A percentile compares a stretch with the other conserved stretches of the same genome.
These are phyloP conservation scores for Colletotrichum tropicicola DNA, from an alignment of 2,329 filamentous ascomycete genomes.

Conservation along the genomic window DNA sequence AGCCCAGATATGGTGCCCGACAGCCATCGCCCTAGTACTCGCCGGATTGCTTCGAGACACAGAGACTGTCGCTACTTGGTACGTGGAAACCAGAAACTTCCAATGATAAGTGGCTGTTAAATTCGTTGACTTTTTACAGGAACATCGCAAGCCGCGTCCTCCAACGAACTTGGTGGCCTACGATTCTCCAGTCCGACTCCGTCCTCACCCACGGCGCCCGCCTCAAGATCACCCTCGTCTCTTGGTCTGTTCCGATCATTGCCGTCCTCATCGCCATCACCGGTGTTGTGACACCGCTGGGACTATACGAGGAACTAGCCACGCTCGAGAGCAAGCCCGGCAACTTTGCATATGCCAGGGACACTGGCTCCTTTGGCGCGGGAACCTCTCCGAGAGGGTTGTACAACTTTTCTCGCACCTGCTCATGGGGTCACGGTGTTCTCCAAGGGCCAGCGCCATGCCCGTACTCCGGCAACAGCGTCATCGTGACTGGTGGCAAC, in stretches of 20 bases:
- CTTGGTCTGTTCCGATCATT: constrained; percentile 35
- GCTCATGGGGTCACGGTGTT: constrained; percentile 32
- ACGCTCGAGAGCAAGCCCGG: constrained; percentile 29
- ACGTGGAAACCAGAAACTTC: neutral
- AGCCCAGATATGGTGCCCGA: constrained; percentile 48
- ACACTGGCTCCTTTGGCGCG: constrained; percentile 45
- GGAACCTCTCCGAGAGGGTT: constrained; percentile 47
- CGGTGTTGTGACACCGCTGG: constrained; percentile 55
- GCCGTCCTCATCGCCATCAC: constrained; percentile 46
- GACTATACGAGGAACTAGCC: constrained; percentile 50
- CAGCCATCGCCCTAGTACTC: constrained; percentile 44
- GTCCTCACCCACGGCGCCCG: constrained; percentile 41
- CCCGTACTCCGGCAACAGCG: constrained; percentile 32
- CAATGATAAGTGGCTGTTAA: neutral
- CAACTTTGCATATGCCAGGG: constrained; percentile 47
- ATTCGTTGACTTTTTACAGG: constrained; percentile 11
- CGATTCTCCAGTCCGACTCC: constrained; percentile 48
- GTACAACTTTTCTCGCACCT: constrained; percentile 42
- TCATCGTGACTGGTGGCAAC: constrained; percentile 34
- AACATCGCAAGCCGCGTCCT: constrained; percentile 36
- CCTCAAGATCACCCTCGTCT: constrained; percentile 26
- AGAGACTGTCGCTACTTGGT: constrained; percentile 49
- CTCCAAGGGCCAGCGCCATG: constrained; percentile 36
- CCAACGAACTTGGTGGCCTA: constrained; percentile 52
- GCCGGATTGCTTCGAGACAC: constrained; percentile 44